Conservation (phyloP, 129 eudicot genomes). For the Helianthus tuberosus region DNA sequence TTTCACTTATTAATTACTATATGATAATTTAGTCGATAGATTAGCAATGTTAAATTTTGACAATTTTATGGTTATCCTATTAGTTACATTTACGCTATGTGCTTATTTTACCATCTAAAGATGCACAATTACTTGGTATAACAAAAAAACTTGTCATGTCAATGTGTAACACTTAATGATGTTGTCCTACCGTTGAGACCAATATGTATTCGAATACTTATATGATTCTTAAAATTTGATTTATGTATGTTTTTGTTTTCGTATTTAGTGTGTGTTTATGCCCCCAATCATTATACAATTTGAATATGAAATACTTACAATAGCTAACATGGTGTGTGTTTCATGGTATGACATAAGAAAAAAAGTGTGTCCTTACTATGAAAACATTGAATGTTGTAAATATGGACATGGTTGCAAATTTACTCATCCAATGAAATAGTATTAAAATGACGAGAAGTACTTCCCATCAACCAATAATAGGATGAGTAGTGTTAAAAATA, state of each 20-base stretch:
- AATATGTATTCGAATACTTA: constrained; percentile 45
- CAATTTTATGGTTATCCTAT: too few species aligned
- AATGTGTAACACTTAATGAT: constrained; percentile 33
- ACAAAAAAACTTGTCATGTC: too few species aligned
- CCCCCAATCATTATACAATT: not conserved
- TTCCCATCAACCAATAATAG: not conserved
- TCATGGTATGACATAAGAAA: constrained; percentile 36
- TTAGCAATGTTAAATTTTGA: too few species aligned
- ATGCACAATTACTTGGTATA: too few species aligned
- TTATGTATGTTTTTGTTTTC: not conserved
- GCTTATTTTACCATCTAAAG: too few species aligned
- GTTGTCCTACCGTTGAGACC: constrained; percentile 60
- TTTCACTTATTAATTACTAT: too few species aligned
- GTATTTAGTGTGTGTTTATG: not conserved
- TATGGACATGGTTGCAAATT: constrained; percentile 38
- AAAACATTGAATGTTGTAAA: constrained; percentile 34
- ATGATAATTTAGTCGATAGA: too few species aligned
- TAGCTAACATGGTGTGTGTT: constrained; percentile 1
- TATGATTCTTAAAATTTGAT: not conserved
- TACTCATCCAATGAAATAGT: constrained; percentile 39
- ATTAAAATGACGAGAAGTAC: not conserved
- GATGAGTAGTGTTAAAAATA: not conserved
- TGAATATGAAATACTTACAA: not conserved
- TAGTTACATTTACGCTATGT: too few species aligned
- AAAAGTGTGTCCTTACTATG: constrained; percentile 36